Evolutionary conservation across 345 rosid genomes (phyloP), one percentile per base, ranked within the genome.

Genomic region (Turnera subulata): DNA sequence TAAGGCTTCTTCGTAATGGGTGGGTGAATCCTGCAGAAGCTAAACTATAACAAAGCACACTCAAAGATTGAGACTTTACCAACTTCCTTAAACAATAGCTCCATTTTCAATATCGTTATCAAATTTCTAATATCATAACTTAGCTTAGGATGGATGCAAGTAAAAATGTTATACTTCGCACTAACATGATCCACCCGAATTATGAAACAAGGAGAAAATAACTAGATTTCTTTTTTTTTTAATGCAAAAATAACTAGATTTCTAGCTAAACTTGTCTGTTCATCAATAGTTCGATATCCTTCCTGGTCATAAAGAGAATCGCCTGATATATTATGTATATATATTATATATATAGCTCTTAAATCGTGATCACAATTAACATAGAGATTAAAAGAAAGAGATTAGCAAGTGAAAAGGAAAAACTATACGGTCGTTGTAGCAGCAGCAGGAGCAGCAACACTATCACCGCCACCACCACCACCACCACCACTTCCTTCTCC

Each of bases 351-450:
- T 44, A 38, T 40, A 18, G 11, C 29, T 50, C 56, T 51, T 50
- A 50, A 52, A 15, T 59, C n/a, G 45, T 55, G 51, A 62, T 63
- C 64, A 69, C 68, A 57, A 56, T 62, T 56, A 56, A 56, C 46
- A 50, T 42, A 66, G 6, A 40, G 20, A 49, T 25, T 22, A 2
- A 60, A 32, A 52, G 47, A 17, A 48, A 6, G 37, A 58, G 49
- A 55, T 1, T 33, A 25, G 2, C 1, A 14, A 19, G 17, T 24
- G 54, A 40, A n/a, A n/a, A 3, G 1, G 25, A 56, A 59, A 47
- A 22, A 54, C 66, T 70, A 70, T 64, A 70, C 74, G 50, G 70
- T 62, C 23, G 64, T 46, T 20, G 65, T 46, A 46, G 68, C 32
- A n/a, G 56, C 53, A n/a, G 52, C 51, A 53, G 58, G 50, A 49